Percentiles rank a stretch among this genome's conserved stretches.
phyloP scores from a whole-genome alignment of 2,329 filamentous ascomycete species.

The Microcera coccophila region DNA sequence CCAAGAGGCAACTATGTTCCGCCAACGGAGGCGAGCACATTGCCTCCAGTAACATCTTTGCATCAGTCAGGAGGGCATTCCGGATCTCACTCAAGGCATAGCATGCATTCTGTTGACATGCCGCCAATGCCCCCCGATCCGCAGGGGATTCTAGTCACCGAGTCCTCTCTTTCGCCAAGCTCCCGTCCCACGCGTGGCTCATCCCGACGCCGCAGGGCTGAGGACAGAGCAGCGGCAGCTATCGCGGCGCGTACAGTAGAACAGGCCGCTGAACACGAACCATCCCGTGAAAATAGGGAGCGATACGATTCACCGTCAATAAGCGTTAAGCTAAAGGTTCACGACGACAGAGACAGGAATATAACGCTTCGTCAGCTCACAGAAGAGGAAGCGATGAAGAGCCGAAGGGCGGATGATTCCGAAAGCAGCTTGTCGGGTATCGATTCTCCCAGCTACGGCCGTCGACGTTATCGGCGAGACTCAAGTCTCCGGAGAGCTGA shows the following conservation, averaged over 20 bases:
- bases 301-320: conserved; percentile 42
- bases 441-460: conserved; percentile 46
- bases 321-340: conserved; percentile 57
- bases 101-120: conserved; percentile 43
- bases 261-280: conserved; percentile 46
- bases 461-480: conserved; percentile 53
- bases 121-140: conserved; percentile 53
- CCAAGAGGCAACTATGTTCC: conserved; percentile 25
- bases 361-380: conserved; percentile 60
- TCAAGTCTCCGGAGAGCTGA: conserved; percentile 46
- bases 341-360: conserved; percentile 57
- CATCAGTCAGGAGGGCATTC: conserved; percentile 23
- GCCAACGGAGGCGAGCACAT: conserved; percentile 12
- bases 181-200: conserved; percentile 42
- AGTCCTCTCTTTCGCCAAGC: conserved; percentile 28
- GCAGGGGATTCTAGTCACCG: conserved; percentile 38
- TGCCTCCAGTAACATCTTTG: conserved; percentile 20
- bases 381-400: conserved; percentile 53
- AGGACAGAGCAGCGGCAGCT: conserved; percentile 41
- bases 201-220: conserved; percentile 45
- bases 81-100: conserved; percentile 40
- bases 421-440: conserved; percentile 50
- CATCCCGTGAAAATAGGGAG: conserved; percentile 35
- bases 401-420: conserved; percentile 46
- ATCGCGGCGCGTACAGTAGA: conserved; percentile 46